phyloP scores from a whole-genome alignment of 257 asterid species.

The Gynochthodes officinalis region DNA sequence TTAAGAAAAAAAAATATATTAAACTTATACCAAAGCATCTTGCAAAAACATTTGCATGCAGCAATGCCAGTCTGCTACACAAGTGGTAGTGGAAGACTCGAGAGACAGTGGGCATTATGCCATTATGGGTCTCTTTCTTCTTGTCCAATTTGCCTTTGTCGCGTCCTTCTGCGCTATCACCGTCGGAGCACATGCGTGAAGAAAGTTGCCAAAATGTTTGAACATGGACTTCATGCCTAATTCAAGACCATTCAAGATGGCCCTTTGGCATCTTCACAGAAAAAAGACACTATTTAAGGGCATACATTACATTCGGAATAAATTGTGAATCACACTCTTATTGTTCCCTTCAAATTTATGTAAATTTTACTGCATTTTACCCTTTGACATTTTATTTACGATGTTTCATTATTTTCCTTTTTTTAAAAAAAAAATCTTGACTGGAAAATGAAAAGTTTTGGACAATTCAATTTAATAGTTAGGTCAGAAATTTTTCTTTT shows the following conservation, averaged over 20 bases:
- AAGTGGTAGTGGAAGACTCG: not conserved
- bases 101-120: not conserved
- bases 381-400: too few relatives aligned
- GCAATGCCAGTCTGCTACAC: not conserved
- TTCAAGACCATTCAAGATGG: not conserved
- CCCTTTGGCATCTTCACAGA: not conserved
- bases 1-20: too few relatives aligned
- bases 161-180: not conserved
- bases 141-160: not conserved
- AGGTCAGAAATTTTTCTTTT: too few relatives aligned
- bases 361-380: not conserved
- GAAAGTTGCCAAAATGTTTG: conserved; percentile 2
- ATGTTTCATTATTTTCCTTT: too few relatives aligned
- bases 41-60: too few relatives aligned
- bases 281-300: not conserved
- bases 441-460: too few relatives aligned
- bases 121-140: not conserved
- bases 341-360: not conserved
- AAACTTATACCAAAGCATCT: too few relatives aligned
- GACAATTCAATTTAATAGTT: too few relatives aligned
- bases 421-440: too few relatives aligned
- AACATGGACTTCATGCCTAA: not conserved
- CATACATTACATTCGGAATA: not conserved
- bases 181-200: not conserved
- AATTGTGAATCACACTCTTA: not conserved